Base-by-base conservation (phyloP, 164 flowering plant genomes). In the Litsea cubeba region DNA sequence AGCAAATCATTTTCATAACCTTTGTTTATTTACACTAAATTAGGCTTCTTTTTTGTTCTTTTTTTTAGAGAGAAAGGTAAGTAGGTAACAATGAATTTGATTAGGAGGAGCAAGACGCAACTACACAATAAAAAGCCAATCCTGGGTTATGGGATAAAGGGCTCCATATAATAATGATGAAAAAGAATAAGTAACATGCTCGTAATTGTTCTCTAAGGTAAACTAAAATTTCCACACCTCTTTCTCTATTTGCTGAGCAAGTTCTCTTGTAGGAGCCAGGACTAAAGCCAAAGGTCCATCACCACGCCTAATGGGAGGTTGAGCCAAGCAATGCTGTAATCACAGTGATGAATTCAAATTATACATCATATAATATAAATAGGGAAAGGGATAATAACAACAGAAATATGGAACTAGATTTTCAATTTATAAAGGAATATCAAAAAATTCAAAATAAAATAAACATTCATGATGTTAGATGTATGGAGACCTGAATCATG, bases 221-320 rank as follows among this genome's bases (percentile, higher is more conserved):
- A 58, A 18, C 12, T 10, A 68, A 49, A 68, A 22, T 10, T 22
- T 4, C 26, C 65, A 69, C 26, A 81, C 81, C 79, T 89, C 88
- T 76, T 85, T 80, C 76, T 86, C 86, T 70, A 89, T 87, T 70
- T 89, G 90, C 65, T 84, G 88, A 22, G 93, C 90, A 63, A 87
- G 89, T 78, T 89, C 93, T 80, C 93, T 87, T 10, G 93, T 89
- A 57, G 93, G 93, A 66, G 93, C 88, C 68, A 88, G 72, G 12
- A 89, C 88, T 65, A 89, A 74, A 65, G 89, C 89, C 62, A 87
- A 72, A 23, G 91, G 93, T 50, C 90, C 90, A 80, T 86, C 88
- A 75, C 89, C 87, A 63, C 86, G 89, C 50, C 80, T 74, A 74
- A 85, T 75, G 65, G 86, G 83, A 70, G 86, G 73, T 77, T 87